These are phyloP conservation scores for Hericium rajendrae DNA, from an alignment of 768 basidiomycete genomes.

Conservation along the genomic window DNA sequence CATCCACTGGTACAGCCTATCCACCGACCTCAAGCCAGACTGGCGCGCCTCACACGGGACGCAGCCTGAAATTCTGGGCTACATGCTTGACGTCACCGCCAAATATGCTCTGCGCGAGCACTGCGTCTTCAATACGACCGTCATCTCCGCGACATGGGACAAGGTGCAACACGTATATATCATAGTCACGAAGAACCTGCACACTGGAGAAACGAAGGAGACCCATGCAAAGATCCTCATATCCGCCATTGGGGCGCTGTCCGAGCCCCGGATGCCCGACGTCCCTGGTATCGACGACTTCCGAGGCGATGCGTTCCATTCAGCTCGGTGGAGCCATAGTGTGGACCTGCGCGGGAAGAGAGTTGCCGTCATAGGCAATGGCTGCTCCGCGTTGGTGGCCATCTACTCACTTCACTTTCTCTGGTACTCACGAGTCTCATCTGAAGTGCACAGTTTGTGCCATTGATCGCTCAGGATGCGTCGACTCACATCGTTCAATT, in stretches of 20 bases:
- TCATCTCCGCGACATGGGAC: neutral
- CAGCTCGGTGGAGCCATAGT: slow-evolving; percentile 18
- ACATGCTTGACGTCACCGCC: neutral
- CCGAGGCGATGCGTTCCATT: slow-evolving; percentile 18
- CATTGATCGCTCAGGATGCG: slow-evolving; percentile 15
- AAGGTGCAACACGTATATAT: neutral
- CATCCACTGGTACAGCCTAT: neutral
- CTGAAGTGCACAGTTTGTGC: slow-evolving; percentile 21
- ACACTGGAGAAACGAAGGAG: neutral
- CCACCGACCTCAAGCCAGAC: neutral
- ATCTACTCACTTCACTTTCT: neutral
- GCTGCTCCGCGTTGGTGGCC: slow-evolving; percentile 16
- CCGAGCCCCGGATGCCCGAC: neutral
- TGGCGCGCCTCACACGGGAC: neutral
- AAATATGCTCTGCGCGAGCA: neutral
- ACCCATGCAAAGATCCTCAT: neutral
- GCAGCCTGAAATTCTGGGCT: neutral
- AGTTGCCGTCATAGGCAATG: slow-evolving; percentile 26
- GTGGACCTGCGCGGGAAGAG: slow-evolving; percentile 18
- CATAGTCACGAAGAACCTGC: neutral
- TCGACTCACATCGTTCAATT: slow-evolving; percentile 20
- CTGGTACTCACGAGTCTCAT: neutral
- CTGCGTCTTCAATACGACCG: neutral
- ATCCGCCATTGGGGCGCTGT: neutral
- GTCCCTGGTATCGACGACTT: neutral